Conservation (phyloP, 495 filamentous ascomycete genomes). For the Talaromyces thailandensis region DNA sequence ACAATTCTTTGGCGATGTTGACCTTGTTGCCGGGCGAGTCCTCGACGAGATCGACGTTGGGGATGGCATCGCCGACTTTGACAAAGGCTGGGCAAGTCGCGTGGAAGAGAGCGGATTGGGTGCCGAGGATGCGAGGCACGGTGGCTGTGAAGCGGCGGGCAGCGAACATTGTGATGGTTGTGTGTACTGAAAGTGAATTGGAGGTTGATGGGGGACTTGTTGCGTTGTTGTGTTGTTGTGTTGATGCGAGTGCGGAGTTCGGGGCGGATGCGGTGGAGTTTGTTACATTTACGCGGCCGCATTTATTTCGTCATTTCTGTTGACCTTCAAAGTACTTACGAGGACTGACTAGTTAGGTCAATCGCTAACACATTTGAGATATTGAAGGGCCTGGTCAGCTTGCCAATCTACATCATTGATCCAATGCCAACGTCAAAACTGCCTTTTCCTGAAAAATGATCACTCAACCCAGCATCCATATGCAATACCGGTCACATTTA, state of each 20-base stretch:
- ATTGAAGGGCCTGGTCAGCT: background rate
- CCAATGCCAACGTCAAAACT: background rate
- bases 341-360: no score
- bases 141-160: slow-evolving; percentile 29
- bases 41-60: slow-evolving; percentile 53
- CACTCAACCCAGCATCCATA: background rate
- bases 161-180: slow-evolving; percentile 28
- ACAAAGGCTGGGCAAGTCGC: slow-evolving; percentile 45
- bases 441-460: background rate
- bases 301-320: background rate
- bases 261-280: background rate
- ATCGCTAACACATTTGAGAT: background rate
- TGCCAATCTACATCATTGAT: background rate
- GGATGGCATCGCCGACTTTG: slow-evolving; percentile 54
- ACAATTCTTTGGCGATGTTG: slow-evolving; percentile 69
- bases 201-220: background rate
- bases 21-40: slow-evolving; percentile 71
- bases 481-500: background rate
- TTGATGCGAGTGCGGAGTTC: background rate
- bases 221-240: background rate
- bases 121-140: slow-evolving; percentile 22
- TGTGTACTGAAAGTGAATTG: background rate
- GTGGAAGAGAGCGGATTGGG: slow-evolving; percentile 38
- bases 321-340: no score
- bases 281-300: background rate